Evolutionary conservation across 1,284 basidiomycete genomes (phyloP), one percentile per base, ranked within the genome.

Genomic region (Xerocomus nothofagi): DNA sequence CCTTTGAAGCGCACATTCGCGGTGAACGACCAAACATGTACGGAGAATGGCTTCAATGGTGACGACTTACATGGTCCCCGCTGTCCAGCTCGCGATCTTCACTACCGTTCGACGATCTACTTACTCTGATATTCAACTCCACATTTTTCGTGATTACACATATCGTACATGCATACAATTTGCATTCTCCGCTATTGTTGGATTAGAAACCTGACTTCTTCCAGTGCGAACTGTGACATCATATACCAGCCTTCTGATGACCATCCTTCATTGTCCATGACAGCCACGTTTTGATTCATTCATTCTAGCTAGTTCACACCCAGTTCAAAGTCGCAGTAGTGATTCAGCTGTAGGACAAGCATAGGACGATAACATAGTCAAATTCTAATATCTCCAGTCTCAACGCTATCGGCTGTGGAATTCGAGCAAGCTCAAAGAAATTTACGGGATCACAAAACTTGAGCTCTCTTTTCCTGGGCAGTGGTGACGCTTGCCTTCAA

Each of bases 11-110:
- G 26, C 96, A 90, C 69, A 65, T 96, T 49, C 81, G 93, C 38
- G 90, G 87, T 17, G 93, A 96, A 71, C 73, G 78, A 55, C 91
- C 93, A 14, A 95, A 93, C 68, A 89, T 93, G 87, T 96, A 94
- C 61, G 92, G 91, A 46, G 91, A 94, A 70, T 92, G 86, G 80
- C 69, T 89, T 51, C 70, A 74, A 56, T 88, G 85, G 85, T 88
- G 66, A 73, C 56, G 36, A 57, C 29, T 26, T 36, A 27, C 39
- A 32, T 26, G 38, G 33, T 42, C 33, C n/a, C 30, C 31, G 27
- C 29, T 38, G 33, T 36, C 43, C 21, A 17, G 49, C 39, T 44
- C 26, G 33, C 41, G 44, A 50, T 48, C 49, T 54, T 51, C 27
- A 38, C 45, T 37, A 39, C 52, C 37, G 45, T 51, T 54, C 30